Percentiles rank a stretch among this genome's conserved stretches.
Conservation (phyloP, 2,329 filamentous ascomycete genomes). For the Lasiodiplodia hormozganensis region DNA sequence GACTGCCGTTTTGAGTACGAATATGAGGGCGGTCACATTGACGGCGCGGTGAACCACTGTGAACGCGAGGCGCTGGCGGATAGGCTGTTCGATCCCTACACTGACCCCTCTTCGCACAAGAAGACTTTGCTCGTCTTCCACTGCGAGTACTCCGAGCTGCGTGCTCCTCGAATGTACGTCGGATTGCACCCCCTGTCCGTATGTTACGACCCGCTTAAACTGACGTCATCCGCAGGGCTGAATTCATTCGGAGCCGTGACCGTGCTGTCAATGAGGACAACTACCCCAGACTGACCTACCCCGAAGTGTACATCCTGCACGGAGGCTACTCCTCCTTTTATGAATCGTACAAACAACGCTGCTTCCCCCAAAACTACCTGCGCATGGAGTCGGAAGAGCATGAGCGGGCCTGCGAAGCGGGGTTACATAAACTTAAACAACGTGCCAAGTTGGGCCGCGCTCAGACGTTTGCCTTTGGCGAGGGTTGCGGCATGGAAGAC, state of each 20-base stretch:
- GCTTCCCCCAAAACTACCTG: constrained; percentile 94
- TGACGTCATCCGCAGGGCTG: constrained; percentile 61
- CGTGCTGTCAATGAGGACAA: constrained; percentile 82
- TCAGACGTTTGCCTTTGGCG: constrained; percentile 94
- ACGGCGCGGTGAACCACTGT: constrained; percentile 93
- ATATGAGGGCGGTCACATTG: constrained; percentile 94
- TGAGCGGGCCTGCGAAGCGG: constrained; percentile 89
- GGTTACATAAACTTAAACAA: constrained; percentile 91
- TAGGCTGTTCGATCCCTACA: constrained; percentile 71
- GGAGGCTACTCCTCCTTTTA: constrained; percentile 97
- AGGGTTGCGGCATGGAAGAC: constrained; percentile 67
- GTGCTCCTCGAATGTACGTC: constrained; percentile 84
- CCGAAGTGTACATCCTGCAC: constrained; percentile 95
- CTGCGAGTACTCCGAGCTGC: constrained; percentile 97
- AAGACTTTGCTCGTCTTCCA: constrained; percentile 89
- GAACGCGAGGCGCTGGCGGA: constrained; percentile 87
- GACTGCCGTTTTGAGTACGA: constrained; percentile 99
- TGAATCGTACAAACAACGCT: constrained; percentile 75
- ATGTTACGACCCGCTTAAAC: constrained; percentile 34
- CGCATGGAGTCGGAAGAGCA: constrained; percentile 95
- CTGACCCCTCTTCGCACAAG: constrained; percentile 59
- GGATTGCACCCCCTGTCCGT: too few species aligned
- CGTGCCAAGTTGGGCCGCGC: constrained; percentile 85
- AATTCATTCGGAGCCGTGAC: constrained; percentile 88
- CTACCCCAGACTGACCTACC: constrained; percentile 91